A percentile compares a stretch with the other conserved stretches of the same genome.
Evolutionary conservation across 1,139 yeast species (phyloP).

Genomic region (Eremothecium cymbalariae): DNA sequence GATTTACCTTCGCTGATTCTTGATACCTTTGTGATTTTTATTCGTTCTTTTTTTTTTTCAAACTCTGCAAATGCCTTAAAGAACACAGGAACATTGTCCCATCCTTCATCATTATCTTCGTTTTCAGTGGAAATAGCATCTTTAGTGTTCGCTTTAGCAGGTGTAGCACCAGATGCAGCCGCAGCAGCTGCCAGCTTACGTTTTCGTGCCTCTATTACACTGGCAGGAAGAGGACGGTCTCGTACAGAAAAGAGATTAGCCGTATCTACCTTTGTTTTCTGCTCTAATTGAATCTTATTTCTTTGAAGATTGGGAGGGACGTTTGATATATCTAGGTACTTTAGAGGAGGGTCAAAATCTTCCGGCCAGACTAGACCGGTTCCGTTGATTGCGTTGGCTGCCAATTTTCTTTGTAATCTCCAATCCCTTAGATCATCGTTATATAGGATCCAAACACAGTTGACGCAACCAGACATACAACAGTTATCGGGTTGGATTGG

Average conservation of each 20-base stretch:
- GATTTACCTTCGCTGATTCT: too few species aligned
- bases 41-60: conserved; percentile 63
- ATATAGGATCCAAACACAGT: conserved; percentile 93
- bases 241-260: conserved; percentile 31
- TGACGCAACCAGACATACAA: conserved; percentile 94
- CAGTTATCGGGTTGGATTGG: conserved; percentile 93
- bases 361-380: conserved; percentile 67
- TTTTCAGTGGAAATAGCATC: conserved; percentile 31
- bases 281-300: conserved; percentile 19
- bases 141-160: conserved; percentile 10
- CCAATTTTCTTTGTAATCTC: conserved; percentile 52
- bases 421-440: conserved; percentile 83
- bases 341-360: conserved; percentile 68
- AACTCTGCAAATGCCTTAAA: conserved; percentile 77
- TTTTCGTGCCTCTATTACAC: conserved; percentile 29
- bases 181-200: conserved; percentile 14
- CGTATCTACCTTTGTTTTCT: conserved; percentile 23
- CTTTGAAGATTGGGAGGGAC: conserved; percentile 34
- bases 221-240: conserved; percentile 27
- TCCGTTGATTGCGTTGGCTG: conserved; percentile 47
- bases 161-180: conserved; percentile 11
- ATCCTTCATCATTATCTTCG: conserved; percentile 38
- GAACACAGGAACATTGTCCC: conserved; percentile 68
- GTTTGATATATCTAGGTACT: conserved; percentile 33
- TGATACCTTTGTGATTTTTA: too few species aligned